phyloP scores from a whole-genome alignment of 2,329 filamentous ascomycete species.

The Colletotrichum eleusines region DNA sequence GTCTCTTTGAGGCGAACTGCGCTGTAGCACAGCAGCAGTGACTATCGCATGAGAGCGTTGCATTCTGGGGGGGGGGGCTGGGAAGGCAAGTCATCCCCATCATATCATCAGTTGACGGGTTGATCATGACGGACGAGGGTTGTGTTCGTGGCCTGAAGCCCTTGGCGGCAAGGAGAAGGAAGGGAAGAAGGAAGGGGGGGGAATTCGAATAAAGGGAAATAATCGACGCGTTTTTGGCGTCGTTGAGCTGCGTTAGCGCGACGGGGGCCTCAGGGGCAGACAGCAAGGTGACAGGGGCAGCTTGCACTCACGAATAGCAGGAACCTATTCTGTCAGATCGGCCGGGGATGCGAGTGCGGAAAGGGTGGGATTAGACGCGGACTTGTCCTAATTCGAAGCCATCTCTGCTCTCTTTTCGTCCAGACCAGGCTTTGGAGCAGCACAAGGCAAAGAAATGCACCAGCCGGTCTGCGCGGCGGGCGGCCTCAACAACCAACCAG shows the following conservation, averaged over 20 bases:
- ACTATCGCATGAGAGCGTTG: slow-evolving; percentile 25
- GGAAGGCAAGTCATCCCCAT: slow-evolving; percentile 23
- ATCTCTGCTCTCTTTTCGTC: slow-evolving; percentile 27
- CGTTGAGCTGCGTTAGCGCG: slow-evolving; percentile 37
- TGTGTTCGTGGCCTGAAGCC: slow-evolving; percentile 6
- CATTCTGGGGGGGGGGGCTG: slow-evolving; percentile 28
- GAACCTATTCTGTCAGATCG: slow-evolving; percentile 16
- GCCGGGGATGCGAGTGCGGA: slow-evolving; percentile 13
- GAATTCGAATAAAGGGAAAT: neutral
- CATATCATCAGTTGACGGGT: slow-evolving; percentile 21
- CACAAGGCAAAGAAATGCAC: slow-evolving; percentile 17
- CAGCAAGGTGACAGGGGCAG: slow-evolving; percentile 36
- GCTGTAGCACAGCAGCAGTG: slow-evolving; percentile 13
- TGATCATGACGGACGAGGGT: slow-evolving; percentile 20
- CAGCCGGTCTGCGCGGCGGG: slow-evolving; percentile 25
- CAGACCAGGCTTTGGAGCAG: slow-evolving; percentile 24
- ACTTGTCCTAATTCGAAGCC: slow-evolving; percentile 29
- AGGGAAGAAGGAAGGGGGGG: neutral
- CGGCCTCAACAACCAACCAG: slow-evolving; percentile 11
- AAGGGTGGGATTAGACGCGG: slow-evolving; percentile 23
- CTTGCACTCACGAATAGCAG: slow-evolving; percentile 39
- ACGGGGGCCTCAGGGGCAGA: slow-evolving; percentile 22
- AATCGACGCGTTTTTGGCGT: slow-evolving; percentile 30
- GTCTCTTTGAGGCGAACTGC: slow-evolving; percentile 22
- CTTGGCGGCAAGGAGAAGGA: slow-evolving; percentile 14